These are phyloP conservation scores for Copromyces sp. DNA, from an alignment of 495 filamentous ascomycete species.

Conservation along the genomic window DNA sequence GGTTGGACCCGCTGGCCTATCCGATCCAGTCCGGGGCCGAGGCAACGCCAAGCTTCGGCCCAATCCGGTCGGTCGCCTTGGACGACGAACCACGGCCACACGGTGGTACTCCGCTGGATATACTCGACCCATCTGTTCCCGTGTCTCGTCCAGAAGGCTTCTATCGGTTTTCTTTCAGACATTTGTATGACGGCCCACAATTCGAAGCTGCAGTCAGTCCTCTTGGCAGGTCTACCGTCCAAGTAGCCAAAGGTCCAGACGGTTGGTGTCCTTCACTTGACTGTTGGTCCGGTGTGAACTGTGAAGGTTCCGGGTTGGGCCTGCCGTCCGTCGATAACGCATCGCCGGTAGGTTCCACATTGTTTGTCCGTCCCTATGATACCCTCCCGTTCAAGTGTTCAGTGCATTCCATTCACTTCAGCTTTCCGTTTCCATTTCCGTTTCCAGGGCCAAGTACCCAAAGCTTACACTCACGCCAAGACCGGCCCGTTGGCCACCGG, in stretches of 20 bases:
- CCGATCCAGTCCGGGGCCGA: neutral
- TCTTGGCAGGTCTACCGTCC: neutral
- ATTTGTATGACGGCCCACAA: neutral
- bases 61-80: neutral
- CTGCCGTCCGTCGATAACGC: neutral
- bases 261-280: neutral
- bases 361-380: neutral
- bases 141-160: neutral
- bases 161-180: neutral
- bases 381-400: neutral
- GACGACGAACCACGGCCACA: neutral
- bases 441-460: neutral
- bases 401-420: neutral
- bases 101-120: neutral
- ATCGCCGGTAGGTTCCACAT: neutral
- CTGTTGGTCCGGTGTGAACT: neutral
- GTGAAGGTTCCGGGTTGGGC: neutral
- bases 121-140: neutral
- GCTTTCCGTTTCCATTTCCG: neutral
- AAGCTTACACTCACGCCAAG: neutral
- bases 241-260: neutral
- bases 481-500: neutral
- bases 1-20: neutral
- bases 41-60: neutral
- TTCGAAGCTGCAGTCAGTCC: neutral